A percentile compares a stretch with the other conserved stretches of the same genome.
phyloP scores from a whole-genome alignment of 108 stramenopile genomes.

The Mayamaea pseudoterrestris region DNA sequence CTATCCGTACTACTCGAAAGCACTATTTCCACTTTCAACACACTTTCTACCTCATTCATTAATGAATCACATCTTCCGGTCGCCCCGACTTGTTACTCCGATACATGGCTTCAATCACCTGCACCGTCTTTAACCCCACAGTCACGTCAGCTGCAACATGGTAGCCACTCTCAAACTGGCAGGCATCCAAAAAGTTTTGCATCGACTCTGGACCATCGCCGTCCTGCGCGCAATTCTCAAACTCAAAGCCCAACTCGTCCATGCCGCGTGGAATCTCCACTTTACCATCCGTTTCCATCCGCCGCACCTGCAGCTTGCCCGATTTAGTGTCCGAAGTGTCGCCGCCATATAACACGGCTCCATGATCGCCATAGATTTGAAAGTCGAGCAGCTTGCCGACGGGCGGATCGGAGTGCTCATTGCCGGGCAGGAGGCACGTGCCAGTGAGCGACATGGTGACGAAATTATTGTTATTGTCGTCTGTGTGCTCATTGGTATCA shows the following conservation, averaged over 20 bases:
- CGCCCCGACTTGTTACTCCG: neutral
- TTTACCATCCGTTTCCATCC: slow-evolving; percentile 12
- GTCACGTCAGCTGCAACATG: neutral
- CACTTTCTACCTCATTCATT: too few species aligned
- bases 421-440: slow-evolving; percentile 47
- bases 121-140: neutral
- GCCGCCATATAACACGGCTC: slow-evolving; percentile 23
- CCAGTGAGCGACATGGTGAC: slow-evolving; percentile 43
- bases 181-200: slow-evolving; percentile 39
- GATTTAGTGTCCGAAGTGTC: slow-evolving; percentile 39
- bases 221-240: slow-evolving; percentile 45
- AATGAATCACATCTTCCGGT: too few species aligned
- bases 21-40: too few species aligned
- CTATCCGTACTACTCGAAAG: too few species aligned
- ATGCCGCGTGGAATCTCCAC: slow-evolving; percentile 19
- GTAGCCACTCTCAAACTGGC: slow-evolving; percentile 3
- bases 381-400: slow-evolving; percentile 43
- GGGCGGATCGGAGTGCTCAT: slow-evolving; percentile 44
- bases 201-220: slow-evolving; percentile 49
- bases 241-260: slow-evolving; percentile 26
- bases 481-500: too few species aligned
- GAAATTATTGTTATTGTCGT: too few species aligned
- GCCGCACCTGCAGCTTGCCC: slow-evolving; percentile 40
- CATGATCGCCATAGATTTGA: slow-evolving; percentile 45
- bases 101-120: neutral